These are phyloP conservation scores for Rhizoclosmatium globosum DNA, from an alignment of 192 early-diverging fungal genomes.

Conservation along the genomic window DNA sequence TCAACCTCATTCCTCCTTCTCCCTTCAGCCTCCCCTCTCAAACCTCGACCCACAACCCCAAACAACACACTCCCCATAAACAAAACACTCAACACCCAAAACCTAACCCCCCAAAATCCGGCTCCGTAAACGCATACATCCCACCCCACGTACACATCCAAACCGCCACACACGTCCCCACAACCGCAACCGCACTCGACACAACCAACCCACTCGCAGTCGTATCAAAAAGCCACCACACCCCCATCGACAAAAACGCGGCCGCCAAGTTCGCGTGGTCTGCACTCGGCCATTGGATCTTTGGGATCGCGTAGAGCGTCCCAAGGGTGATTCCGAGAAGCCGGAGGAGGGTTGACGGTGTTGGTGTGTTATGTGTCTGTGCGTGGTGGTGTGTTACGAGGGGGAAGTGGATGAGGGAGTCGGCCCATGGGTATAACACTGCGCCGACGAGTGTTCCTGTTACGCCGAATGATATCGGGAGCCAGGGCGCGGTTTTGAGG, in stretches of 20 bases:
- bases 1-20: background rate
- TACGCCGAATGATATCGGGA: slow-evolving; percentile 68
- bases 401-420: slow-evolving; percentile 2
- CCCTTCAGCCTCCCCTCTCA: background rate
- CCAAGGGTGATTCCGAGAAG: slow-evolving; percentile 60
- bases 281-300: slow-evolving; percentile 67
- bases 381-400: background rate
- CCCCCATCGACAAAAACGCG: slow-evolving; percentile 62
- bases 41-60: background rate
- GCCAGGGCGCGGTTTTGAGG: slow-evolving; percentile 62
- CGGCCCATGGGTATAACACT: slow-evolving; percentile 13
- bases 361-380: slow-evolving; percentile 34
- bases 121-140: slow-evolving; percentile 50
- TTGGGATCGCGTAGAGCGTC: slow-evolving; percentile 72
- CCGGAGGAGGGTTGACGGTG: slow-evolving; percentile 41
- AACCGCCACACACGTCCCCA: slow-evolving; percentile 69
- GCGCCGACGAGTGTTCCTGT: slow-evolving; percentile 44
- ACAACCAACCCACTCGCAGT: slow-evolving; percentile 72
- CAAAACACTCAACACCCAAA: slow-evolving; percentile 70
- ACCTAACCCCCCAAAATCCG: slow-evolving; percentile 74
- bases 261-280: slow-evolving; percentile 68
- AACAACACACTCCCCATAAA: slow-evolving; percentile 51
- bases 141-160: slow-evolving; percentile 52
- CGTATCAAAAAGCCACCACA: slow-evolving; percentile 80
- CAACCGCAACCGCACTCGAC: slow-evolving; percentile 56